Evolutionary conservation across 805 yeast genomes (phyloP).

Genomic region (Lipomyces starkeyi): DNA sequence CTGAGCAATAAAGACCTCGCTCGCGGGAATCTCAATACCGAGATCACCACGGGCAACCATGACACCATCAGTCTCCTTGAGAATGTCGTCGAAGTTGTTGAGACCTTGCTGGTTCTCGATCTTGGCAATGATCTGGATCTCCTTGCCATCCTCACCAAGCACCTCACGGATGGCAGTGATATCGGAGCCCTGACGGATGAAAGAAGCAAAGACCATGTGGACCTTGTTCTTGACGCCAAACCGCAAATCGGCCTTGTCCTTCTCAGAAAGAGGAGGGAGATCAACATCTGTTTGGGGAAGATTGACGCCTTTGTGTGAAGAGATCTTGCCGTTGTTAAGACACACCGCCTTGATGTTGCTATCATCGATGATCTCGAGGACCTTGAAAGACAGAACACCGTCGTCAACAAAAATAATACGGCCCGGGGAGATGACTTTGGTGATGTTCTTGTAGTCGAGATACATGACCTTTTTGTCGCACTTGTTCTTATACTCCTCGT

Average conservation of each 20-base stretch:
- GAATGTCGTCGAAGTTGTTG: conserved; percentile 97
- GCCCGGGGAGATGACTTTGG: conserved; percentile 89
- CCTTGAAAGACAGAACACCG: conserved; percentile 96
- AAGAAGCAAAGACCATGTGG: conserved; percentile 98
- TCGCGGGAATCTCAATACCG: conserved; percentile 99
- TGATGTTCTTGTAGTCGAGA: conserved; percentile 94
- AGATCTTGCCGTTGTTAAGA: conserved; percentile 92
- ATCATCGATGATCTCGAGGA: conserved; percentile 78
- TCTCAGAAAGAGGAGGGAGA: conserved; percentile 95
- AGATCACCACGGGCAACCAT: conserved; percentile 99
- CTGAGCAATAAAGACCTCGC: conserved; percentile 97
- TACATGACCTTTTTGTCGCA: conserved; percentile 84
- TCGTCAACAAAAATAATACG: conserved; percentile 94
- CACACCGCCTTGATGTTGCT: conserved; percentile 84
- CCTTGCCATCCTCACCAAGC: conserved; percentile 95
- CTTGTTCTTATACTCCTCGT: conserved; percentile 71
- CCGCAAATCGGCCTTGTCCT: conserved; percentile 88
- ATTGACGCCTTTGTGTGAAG: conserved; percentile 98
- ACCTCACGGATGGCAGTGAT: conserved; percentile 89
- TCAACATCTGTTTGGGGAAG: conserved; percentile 99
- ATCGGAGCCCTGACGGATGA: conserved; percentile 94
- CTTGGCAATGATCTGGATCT: conserved; percentile 95
- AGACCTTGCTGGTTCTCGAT: conserved; percentile 99
- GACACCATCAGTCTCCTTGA: conserved; percentile 95
- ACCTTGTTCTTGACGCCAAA: conserved; percentile 98